Evolutionary conservation across 2,329 filamentous ascomycete species (phyloP).

Genomic region (Talaromyces piceae): DNA sequence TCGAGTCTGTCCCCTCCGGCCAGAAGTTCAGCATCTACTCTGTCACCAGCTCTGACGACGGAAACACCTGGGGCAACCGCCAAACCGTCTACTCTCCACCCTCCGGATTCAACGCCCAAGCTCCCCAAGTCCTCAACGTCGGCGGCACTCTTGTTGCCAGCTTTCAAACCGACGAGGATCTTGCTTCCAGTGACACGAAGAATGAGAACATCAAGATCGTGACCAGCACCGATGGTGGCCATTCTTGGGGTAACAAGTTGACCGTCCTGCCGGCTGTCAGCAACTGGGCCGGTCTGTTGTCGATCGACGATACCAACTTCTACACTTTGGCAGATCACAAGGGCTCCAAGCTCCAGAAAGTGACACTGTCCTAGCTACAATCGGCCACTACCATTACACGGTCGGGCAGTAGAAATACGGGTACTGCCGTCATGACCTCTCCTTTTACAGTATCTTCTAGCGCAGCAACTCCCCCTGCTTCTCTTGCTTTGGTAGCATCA

Average conservation of each 20-base stretch:
- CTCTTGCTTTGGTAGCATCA: neutral
- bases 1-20: slow-evolving; percentile 3
- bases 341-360: slow-evolving; percentile 2
- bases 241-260: slow-evolving; percentile 6
- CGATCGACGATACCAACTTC: slow-evolving; percentile 1
- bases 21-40: slow-evolving; percentile 6
- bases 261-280: slow-evolving; percentile 1
- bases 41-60: slow-evolving; percentile 6
- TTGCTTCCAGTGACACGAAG: neutral
- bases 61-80: slow-evolving; percentile 7
- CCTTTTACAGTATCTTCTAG: neutral
- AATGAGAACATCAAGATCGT: slow-evolving; percentile 4
- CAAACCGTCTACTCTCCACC: slow-evolving; percentile 2
- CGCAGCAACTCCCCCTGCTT: neutral
- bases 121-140: slow-evolving; percentile 8
- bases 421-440: neutral
- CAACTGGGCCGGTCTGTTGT: slow-evolving; percentile 8
- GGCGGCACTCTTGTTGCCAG: slow-evolving; percentile 6
- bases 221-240: slow-evolving; percentile 6
- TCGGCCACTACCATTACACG: neutral
- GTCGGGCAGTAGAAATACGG: neutral
- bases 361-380: neutral
- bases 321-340: slow-evolving; percentile 2
- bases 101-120: slow-evolving; percentile 1
- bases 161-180: slow-evolving; percentile 9